Evolutionary conservation across 2,329 filamentous ascomycete genomes (phyloP).

Genomic region (Ceratocystis destructans): DNA sequence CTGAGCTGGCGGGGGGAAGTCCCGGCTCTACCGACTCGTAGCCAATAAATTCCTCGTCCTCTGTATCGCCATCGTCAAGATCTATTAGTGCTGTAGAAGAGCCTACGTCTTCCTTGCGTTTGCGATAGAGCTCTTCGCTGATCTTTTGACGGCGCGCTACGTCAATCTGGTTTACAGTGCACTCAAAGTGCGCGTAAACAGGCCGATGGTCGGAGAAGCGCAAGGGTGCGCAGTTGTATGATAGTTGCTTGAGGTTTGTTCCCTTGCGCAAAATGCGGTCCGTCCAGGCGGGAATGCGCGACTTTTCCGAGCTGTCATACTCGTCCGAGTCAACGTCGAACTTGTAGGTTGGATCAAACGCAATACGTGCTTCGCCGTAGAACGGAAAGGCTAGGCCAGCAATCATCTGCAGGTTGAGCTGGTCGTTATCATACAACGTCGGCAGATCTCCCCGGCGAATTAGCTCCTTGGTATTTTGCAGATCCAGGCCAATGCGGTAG

Average conservation of each 20-base stretch:
- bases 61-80: conserved; percentile 35
- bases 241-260: conserved; percentile 62
- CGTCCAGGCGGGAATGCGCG: conserved; percentile 91
- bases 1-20: conserved; percentile 52
- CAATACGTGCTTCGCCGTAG: conserved; percentile 81
- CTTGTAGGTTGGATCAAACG: conserved; percentile 88
- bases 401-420: conserved; percentile 95
- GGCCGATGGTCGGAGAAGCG: conserved; percentile 93
- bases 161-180: conserved; percentile 67
- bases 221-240: conserved; percentile 71
- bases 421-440: conserved; percentile 78
- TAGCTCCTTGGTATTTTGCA: conserved; percentile 62
- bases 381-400: conserved; percentile 78
- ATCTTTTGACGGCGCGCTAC: conserved; percentile 59
- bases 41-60: conserved; percentile 68
- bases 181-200: conserved; percentile 80
- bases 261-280: conserved; percentile 86
- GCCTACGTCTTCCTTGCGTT: conserved; percentile 52
- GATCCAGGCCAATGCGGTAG: conserved; percentile 77
- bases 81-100: conserved; percentile 44
- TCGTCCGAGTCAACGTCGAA: conserved; percentile 78
- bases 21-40: conserved; percentile 76
- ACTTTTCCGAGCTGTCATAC: conserved; percentile 94
- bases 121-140: conserved; percentile 59
- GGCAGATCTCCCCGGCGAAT: conserved; percentile 61